Evolutionary conservation across 208 protist genomes (phyloP).

Genomic region (Acanthamoeba sp.): DNA sequence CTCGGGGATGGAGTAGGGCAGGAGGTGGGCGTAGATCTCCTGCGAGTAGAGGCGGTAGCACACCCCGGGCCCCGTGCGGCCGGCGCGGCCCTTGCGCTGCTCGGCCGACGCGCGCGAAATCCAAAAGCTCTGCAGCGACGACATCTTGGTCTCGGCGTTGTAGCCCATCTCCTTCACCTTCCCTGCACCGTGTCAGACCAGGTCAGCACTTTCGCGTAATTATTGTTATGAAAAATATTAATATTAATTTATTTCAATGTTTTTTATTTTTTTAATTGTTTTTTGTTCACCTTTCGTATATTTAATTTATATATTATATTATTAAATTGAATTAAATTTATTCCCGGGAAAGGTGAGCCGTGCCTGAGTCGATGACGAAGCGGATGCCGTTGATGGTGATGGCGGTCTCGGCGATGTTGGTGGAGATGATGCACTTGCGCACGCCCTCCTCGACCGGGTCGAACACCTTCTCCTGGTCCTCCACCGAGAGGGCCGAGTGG

Average conservation of each 20-base stretch:
- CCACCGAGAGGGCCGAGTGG: constrained; percentile 81
- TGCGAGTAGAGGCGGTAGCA: constrained; percentile 79
- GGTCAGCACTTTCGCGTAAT: too few species aligned
- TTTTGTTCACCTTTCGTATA: too few species aligned
- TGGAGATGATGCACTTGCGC: constrained; percentile 96
- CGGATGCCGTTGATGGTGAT: constrained; percentile 98
- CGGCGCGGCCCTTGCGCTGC: constrained; percentile 97
- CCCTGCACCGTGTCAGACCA: too few species aligned
- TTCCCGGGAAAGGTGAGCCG: too few species aligned
- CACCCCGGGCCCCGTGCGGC: constrained; percentile 88
- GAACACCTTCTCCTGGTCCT: constrained; percentile 92
- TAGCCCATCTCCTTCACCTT: constrained; percentile 94
- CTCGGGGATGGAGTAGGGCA: constrained; percentile 79
- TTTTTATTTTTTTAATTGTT: too few species aligned
- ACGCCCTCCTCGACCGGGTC: constrained; percentile 91
- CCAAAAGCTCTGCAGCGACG: constrained; percentile 89
- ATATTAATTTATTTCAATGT: too few species aligned
- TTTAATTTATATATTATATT: too few species aligned
- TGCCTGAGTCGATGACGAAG: constrained; percentile 98
- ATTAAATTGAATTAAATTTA: too few species aligned
- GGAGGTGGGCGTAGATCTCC: constrained; percentile 36
- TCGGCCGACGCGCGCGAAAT: constrained; percentile 95
- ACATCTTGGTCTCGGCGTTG: constrained; percentile 80
- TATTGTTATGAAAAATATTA: neutral
- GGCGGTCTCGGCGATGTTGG: constrained; percentile 98